These are phyloP conservation scores for Diospyros kaki DNA, from an alignment of 148 eudicot species.

Conservation along the genomic window DNA sequence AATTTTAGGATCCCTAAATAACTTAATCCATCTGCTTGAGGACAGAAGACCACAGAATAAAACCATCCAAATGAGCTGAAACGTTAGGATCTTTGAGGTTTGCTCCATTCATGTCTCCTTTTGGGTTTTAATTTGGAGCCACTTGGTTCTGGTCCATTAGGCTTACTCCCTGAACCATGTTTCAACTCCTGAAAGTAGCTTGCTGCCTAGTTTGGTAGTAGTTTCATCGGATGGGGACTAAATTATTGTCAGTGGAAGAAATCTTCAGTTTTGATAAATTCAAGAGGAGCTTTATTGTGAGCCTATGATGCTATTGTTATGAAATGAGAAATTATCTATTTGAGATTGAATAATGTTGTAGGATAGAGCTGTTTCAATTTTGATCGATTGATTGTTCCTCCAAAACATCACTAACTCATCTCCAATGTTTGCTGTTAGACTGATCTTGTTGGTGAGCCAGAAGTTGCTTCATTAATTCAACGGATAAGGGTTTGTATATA, in stretches of 20 bases:
- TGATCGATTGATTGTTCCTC: background rate
- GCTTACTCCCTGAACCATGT: background rate
- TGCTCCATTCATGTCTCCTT: background rate
- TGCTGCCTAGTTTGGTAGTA: background rate
- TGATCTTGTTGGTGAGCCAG: constrained; percentile 79
- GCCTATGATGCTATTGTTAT: background rate
- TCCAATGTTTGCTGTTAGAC: constrained; percentile 44
- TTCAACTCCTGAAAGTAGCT: background rate
- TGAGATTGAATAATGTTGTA: background rate
- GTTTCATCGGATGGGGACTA: background rate
- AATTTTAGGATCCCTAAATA: constrained; percentile 2
- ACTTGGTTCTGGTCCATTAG: background rate
- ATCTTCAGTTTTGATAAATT: background rate
- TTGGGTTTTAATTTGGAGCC: constrained; percentile 1
- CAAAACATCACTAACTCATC: constrained; percentile 5
- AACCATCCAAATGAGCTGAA: background rate
- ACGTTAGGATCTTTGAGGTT: background rate
- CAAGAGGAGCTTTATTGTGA: background rate
- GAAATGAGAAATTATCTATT: background rate
- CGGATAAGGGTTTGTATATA: constrained; percentile 65
- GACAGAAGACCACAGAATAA: background rate
- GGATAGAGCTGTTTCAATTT: background rate
- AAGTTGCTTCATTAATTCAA: constrained; percentile 57
- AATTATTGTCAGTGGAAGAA: background rate
- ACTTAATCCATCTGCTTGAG: background rate